Conservation (phyloP, 2,329 filamentous ascomycete genomes). For the Orbilia blumenaviensis region DNA sequence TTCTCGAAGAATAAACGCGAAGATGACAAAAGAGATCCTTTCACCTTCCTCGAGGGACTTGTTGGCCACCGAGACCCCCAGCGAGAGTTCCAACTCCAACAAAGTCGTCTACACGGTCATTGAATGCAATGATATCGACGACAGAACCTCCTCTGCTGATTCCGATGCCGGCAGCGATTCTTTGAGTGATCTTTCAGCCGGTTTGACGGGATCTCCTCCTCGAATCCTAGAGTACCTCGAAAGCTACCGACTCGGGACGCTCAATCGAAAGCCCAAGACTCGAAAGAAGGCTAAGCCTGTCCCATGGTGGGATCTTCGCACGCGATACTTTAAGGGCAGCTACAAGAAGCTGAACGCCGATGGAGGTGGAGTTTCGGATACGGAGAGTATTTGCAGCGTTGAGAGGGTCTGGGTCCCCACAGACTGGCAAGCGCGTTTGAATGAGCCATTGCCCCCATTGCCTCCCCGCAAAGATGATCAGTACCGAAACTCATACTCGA, state of each 20-base stretch:
- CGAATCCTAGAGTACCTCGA: neutral
- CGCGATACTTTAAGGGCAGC: too few relatives aligned
- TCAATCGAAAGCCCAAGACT: neutral
- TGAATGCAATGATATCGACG: neutral
- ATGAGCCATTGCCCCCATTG: constrained; percentile 2
- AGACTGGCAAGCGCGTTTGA: neutral
- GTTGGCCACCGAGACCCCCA: neutral
- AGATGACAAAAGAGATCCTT: too few relatives aligned
- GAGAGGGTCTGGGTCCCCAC: constrained; percentile 1
- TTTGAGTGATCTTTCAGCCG: neutral
- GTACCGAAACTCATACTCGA: neutral
- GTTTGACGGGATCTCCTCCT: neutral
- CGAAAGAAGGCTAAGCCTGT: neutral
- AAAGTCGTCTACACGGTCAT: neutral
- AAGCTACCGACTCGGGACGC: neutral
- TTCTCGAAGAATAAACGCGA: too few relatives aligned
- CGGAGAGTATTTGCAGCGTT: neutral
- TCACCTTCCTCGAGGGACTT: too few relatives aligned
- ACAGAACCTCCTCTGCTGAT: neutral
- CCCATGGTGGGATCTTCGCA: constrained; percentile 8
- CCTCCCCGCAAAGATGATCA: constrained; percentile 11
- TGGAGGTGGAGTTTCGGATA: neutral
- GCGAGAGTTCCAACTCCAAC: neutral
- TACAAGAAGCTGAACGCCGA: too few relatives aligned
- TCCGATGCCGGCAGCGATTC: neutral